Evolutionary conservation across 768 basidiomycete genomes (phyloP), one percentile per base, ranked within the genome.

Genomic region (Leccinum sublutescens): DNA sequence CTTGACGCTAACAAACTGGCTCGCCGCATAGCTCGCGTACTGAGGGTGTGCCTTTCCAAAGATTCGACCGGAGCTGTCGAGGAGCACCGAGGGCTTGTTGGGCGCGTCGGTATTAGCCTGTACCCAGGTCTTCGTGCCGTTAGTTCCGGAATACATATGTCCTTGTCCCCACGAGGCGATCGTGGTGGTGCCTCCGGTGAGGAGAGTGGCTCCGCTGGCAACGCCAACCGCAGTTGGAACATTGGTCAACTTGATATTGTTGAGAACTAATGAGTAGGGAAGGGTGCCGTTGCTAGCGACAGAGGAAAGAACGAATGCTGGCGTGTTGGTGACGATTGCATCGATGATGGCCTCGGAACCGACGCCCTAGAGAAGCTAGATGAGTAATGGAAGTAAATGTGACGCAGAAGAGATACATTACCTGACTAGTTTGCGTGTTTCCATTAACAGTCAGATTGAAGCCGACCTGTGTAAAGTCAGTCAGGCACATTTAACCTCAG

Each of bases 111-210:
- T 78, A 34, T 72, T 68, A 0, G 75, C 79, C 68, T 89, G 81
- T 0, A 73, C 77, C 71, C 85, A 91, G n/a, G 59, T 69, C 3
- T 74, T 75, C 4, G 70, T 68, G 1, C 76, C 61, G 49, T 74
- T 77, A 3, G 79, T 79, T 31, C 89, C 89, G 0, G 72, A 76
- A 71, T 81, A 92, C 17, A 85, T 75, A 61, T 91, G 82, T 40
- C 91, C 91, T 71, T 92, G 89, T 5, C 75, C 88, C 91, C 90
- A 92, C 4, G 85, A 83, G 0, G 71, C 64, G 40, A 76, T 76
- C 9, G 64, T 70, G 19, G 55, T 70, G 3, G 72, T 73, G 17
- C 75, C 78, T 15, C 78, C 78, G 0, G 64, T 53, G 12, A 82
- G 71, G 12, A 79, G 61, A 4, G 68, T 72, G 9, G 45, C 62